Evolutionary conservation across 192 early-diverging fungal genomes (phyloP), one percentile per base, ranked within the genome.

Genomic region (Gaertneriomyces sp.): DNA sequence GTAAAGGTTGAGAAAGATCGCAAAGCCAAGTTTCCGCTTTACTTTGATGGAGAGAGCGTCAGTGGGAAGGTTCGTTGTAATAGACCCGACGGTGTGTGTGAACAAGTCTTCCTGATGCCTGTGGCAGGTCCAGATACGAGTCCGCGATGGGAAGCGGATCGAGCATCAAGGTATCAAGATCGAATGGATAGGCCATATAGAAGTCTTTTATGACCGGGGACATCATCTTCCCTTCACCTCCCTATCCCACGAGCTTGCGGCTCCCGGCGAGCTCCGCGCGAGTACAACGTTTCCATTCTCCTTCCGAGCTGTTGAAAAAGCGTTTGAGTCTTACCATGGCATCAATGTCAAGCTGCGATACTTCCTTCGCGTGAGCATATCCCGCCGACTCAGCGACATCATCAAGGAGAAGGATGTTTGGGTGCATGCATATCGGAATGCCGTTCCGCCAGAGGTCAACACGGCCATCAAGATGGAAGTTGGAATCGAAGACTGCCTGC

Each of bases 241-340:
- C 5, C 83, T 95, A 44, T 82, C 90, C 33, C 95, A 97, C 74
- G 97, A 98, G 74, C 83, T 99, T 42, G 94, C 93, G 4, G 84
- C 91, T 12, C 94, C 97, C 10, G 97, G 93, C 4, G 94, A 96
- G 77, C 79, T 99, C 61, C 81, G 88, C 45, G 83, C 83, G 68
- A 89, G 80, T 43, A 80, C 88, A 7, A 85, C 79, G 61, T 98
- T 86, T 81, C 90, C 91, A 42, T 99, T 99, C 79, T 93, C 96
- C 74, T 99, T 99, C 72, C 97, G 97, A 70, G 95, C 94, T 68
- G 92, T 99, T n/a, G 96, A 98, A 74, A 99, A 99, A 78, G 96
- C 94, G 75, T 99, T 89, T 62, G 97, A 99, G 72, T 90, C 91
- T 72, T 99, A 98, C 70, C 90, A 90, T 74, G 97, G 97, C 40